Evolutionary conservation across 2,329 filamentous ascomycete species (phyloP), one percentile per base, ranked within the genome.

Genomic region (Myriosclerotinia scirpicola): DNA sequence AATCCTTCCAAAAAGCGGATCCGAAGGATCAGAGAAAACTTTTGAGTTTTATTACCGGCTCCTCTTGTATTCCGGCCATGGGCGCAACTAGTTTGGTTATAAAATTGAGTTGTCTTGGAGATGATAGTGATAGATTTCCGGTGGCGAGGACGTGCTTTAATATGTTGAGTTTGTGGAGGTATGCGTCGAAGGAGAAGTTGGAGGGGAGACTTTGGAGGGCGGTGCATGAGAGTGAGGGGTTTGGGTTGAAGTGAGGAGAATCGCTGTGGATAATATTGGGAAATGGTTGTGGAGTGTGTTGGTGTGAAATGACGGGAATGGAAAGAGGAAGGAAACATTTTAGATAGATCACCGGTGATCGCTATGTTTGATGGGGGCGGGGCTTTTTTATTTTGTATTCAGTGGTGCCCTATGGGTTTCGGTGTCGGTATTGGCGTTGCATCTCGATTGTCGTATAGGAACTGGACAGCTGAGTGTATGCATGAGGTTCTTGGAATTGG

Each of bases 101-200:
- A 69, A 88, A 89, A 70, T 81, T 97, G 63, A 84, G 86, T 17
- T 93, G 90, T 74, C 82, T 93, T 0, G 92, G 92, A 0, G 85
- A 90, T 53, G 91, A 96, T 73, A 82, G 83, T 67, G 83, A 85
- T 48, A 83, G 93, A 69, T 96, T 90, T 75, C 93, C 93, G 1
- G 90, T 92, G 26, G 93, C 93, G 22, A 85, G 93, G 74, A 97
- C 93, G 9, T 97, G 93, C 77, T 97, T 97, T 79, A 97, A 97
- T 76, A 87, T 89, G 77, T 75, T 97, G 70, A 88, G 89, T 5
- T 79, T 97, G 67, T 94, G 89, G 79, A 84, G 86, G 55, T 97
- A 94, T 77, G 76, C 78, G 46, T 87, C 85, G 4, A 86, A 83
- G 71, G 83, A 87, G 75, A 88, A 85, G 71, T 77, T 97, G 67